Base-by-base conservation (phyloP, 1,139 yeast genomes). In the Kurtzmaniella quercitrusa region DNA sequence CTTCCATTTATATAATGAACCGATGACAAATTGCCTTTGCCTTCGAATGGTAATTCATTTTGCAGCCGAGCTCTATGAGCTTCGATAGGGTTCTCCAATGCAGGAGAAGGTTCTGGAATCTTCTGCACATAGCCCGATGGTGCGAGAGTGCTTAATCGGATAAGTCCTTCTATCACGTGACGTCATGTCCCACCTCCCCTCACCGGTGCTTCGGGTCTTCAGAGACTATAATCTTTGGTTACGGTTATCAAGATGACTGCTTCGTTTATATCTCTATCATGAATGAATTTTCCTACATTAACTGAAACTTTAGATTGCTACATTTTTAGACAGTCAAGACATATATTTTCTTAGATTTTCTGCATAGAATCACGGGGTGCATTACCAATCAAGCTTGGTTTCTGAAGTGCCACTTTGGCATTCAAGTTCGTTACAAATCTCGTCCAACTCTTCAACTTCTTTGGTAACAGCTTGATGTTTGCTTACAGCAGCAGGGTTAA, bases 401-500 rank as follows among this genome's bases (percentile, higher is more conserved):
- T 40, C 42, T 3, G 70, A 67, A 47, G 61, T 63, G 6, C 61
- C 49, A 37, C 72, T 70, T 49, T 63, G 58, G 53, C 83, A 77
- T 54, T 77, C 81, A 48, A 76, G 64, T 39, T 67, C 65, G 42
- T 64, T 58, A 58, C 83, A 78, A 21, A 78, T 66, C 16, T 62
- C 68, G 43, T 78, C 81, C 47, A 78, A 63, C 54, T 77, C 81
- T 43, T 66, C 63, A 37, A 75, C 75, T 40, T 70, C 76, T 18
- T 62, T 63, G 43, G 69, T 73, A 47, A 55, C 58, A 9, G 59
- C 53, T 25, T 56, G 53, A 38, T 68, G 68, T 18, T 57, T 57
- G 7, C 72, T 73, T 33, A 77, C 65, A 40, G 63, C 62, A 3
- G 84, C 84, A 3, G 84, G 83, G 50, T 77, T 75, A 43, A 79